Percentiles rank a stretch among this genome's conserved stretches.
These are phyloP conservation scores for Septoria linicola DNA, from an alignment of 2,329 filamentous ascomycete genomes.

Conservation along the genomic window DNA sequence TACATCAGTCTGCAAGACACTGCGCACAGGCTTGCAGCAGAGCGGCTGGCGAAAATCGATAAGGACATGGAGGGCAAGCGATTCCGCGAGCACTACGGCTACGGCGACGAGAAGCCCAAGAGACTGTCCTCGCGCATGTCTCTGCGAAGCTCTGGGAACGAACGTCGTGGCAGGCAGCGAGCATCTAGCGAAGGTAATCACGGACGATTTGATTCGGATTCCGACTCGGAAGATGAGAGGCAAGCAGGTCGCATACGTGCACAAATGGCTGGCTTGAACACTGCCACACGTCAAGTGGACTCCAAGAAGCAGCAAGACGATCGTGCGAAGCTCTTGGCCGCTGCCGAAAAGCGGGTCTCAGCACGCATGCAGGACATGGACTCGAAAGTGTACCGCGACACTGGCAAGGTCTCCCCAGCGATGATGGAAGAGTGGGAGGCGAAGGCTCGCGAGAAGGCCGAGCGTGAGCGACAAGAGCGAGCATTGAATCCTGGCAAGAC, in stretches of 20 bases:
- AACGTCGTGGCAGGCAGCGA: conserved; percentile 56
- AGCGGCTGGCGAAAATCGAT: conserved; percentile 77
- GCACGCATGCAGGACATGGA: conserved; percentile 77
- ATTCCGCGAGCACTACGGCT: conserved; percentile 76
- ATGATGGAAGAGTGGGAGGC: conserved; percentile 75
- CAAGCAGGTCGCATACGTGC: conserved; percentile 70
- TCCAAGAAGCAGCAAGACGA: conserved; percentile 72
- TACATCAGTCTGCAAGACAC: conserved; percentile 74
- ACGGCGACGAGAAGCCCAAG: conserved; percentile 49
- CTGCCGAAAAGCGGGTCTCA: conserved; percentile 83
- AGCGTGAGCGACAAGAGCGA: conserved; percentile 62
- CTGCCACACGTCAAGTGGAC: conserved; percentile 66
- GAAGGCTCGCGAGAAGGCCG: conserved; percentile 69
- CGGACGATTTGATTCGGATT: conserved; percentile 36
- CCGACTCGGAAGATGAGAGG: conserved; percentile 61
- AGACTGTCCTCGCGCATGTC: conserved; percentile 52
- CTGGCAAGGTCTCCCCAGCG: conserved; percentile 68
- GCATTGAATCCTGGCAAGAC: conserved; percentile 57
- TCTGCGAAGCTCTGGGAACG: conserved; percentile 42
- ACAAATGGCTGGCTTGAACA: conserved; percentile 77
- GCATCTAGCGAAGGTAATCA: conserved; percentile 63
- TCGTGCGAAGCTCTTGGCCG: conserved; percentile 70
- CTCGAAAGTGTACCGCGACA: conserved; percentile 72
- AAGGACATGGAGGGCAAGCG: conserved; percentile 63
- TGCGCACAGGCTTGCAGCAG: conserved; percentile 80